These are phyloP conservation scores for Exserohilum turcica DNA, from an alignment of 2,329 filamentous ascomycete genomes.

Conservation along the genomic window DNA sequence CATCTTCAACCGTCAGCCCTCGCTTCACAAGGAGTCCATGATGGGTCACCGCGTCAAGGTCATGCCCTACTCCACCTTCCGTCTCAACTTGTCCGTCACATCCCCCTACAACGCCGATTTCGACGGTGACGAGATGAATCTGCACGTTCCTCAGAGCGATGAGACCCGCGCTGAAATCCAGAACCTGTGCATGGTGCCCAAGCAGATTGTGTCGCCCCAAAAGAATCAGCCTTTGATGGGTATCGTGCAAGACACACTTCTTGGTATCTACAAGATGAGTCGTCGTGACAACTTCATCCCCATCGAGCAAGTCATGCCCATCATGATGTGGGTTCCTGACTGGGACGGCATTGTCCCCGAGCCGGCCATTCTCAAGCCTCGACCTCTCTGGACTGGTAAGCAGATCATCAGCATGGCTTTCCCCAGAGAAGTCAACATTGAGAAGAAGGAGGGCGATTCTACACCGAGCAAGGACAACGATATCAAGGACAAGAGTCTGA, in stretches of 20 bases:
- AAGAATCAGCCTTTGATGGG: constrained; percentile 98
- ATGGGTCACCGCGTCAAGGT: constrained; percentile 98
- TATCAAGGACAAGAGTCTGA: constrained; percentile 74
- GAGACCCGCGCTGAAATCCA: constrained; percentile 94
- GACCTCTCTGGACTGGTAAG: constrained; percentile 95
- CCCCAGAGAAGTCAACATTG: constrained; percentile 79
- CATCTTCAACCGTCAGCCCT: constrained; percentile 99
- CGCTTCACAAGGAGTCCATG: constrained; percentile 99
- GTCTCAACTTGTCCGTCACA: constrained; percentile 94
- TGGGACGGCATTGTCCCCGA: constrained; percentile 96
- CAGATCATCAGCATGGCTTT: constrained; percentile 95
- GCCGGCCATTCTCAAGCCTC: constrained; percentile 91
- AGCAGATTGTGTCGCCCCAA: constrained; percentile 98
- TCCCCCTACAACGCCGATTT: constrained; percentile 99
- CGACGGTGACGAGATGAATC: constrained; percentile 99
- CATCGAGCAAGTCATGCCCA: constrained; percentile 92
- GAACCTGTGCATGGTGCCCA: constrained; percentile 94
- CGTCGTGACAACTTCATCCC: constrained; percentile 89
- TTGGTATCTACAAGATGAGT: constrained; percentile 95
- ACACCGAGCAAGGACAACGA: constrained; percentile 61
- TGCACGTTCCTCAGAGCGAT: constrained; percentile 97
- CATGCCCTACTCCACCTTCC: constrained; percentile 99
- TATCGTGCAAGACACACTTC: constrained; percentile 97
- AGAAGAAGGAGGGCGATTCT: constrained; percentile 64
- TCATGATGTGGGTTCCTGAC: constrained; percentile 94